Evolutionary conservation across 2,329 filamentous ascomycete species (phyloP).

Genomic region (Aspergillus novofumigatus): DNA sequence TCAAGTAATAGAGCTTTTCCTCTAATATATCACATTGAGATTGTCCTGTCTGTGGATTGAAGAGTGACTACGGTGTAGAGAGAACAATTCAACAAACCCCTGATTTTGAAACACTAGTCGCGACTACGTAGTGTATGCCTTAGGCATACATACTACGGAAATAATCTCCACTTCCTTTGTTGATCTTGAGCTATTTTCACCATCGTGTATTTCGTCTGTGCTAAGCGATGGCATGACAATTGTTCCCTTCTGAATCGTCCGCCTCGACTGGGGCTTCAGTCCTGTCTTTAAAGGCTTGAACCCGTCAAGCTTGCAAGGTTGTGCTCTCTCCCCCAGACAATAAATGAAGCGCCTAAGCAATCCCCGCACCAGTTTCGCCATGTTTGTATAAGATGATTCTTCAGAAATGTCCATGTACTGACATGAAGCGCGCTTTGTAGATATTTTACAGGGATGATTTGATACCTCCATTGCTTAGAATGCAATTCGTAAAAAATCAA

Average conservation of each 20-base stretch:
- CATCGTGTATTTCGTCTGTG: no score
- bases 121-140: neutral
- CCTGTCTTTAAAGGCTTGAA: no score
- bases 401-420: neutral
- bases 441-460: neutral
- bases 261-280: no score
- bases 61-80: no score
- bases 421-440: conserved; percentile 8
- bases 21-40: neutral
- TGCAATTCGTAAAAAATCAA: neutral
- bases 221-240: no score
- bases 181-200: neutral
- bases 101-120: neutral
- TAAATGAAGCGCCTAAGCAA: no score
- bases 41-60: neutral
- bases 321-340: no score
- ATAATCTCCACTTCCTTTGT: neutral
- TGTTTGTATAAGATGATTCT: neutral
- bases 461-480: no score
- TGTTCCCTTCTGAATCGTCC: no score
- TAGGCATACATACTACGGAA: neutral
- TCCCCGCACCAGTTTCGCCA: neutral
- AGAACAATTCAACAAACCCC: neutral
- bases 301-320: no score
- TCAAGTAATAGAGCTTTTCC: neutral